Base-by-base conservation (phyloP, 2,329 filamentous ascomycete genomes). In the Arthroderma sp. region DNA sequence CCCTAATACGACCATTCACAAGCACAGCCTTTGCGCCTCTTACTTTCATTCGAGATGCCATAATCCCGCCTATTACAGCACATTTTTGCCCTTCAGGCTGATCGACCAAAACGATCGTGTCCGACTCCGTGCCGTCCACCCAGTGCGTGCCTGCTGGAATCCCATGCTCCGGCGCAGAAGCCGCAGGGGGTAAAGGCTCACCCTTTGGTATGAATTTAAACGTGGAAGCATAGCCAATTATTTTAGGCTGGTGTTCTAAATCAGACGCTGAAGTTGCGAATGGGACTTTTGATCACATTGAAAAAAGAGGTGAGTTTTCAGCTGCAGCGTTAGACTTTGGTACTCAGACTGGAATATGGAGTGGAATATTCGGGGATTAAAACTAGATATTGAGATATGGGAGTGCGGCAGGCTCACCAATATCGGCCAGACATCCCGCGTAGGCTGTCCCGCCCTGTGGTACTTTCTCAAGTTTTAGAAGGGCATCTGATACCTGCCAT, bases 51-150 rank as follows among this genome's bases (percentile, higher is more conserved):
- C 83, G 70, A 29, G 74, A 66, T 4, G 80, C 83, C 74, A 86
- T 83, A 51, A 87, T 84, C 11, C 83, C 83, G n/a, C 83, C 83
- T 4, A 84, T 72, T 5, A 84, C 72, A 4, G 83, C 83, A 61
- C 83, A 85, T 42, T 70, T 71, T 58, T 86, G 81, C 1, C 68
- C 71, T 0, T 66, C 55, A 0, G 82, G 80, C 54, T 86, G 82
- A 49, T 76, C 74, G 47, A 86, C 71, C 3, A 87, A 65, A 3
- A 80, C 75, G 43, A 86, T 70, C 1, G 77, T 81, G 5, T 70
- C 73, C 0, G 71, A 65, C 28, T 74, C 62, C 1, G 76, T 73
- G 36, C 76, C 64, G 60, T 88, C 83, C 33, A 79, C 80, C 72
- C 80, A 87, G 54, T 86, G 83, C 5, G 69, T 73, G 5, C 69